Conservation (phyloP, 768 basidiomycete genomes). For the Boletus barrowsii region DNA sequence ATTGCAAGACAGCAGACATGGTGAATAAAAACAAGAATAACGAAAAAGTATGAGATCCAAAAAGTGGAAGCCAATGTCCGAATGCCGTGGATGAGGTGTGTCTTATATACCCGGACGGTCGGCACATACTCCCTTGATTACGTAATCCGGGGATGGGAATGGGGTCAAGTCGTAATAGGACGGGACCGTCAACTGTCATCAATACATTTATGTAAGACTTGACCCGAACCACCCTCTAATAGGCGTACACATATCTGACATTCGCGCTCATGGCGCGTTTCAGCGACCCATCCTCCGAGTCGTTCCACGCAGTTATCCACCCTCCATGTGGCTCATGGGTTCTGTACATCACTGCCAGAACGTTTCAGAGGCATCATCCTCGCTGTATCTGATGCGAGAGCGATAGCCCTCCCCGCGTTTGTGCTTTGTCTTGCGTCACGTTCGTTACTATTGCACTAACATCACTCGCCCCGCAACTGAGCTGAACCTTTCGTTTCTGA, state of each 20-base stretch:
- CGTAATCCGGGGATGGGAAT: constrained; percentile 23
- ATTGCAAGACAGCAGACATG: constrained; percentile 39
- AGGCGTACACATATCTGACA: background rate
- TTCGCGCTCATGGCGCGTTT: background rate
- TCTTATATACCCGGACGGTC: constrained; percentile 9
- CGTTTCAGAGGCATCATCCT: background rate
- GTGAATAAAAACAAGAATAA: too few relatives aligned
- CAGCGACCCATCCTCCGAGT: too few relatives aligned
- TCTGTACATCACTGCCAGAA: too few relatives aligned
- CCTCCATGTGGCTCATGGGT: background rate
- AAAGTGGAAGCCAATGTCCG: background rate
- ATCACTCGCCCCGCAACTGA: background rate
- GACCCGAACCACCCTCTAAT: background rate
- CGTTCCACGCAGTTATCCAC: too few relatives aligned
- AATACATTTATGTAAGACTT: background rate
- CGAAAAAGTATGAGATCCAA: too few relatives aligned
- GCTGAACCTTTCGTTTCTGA: background rate
- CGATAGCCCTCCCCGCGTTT: background rate
- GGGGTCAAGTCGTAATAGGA: constrained; percentile 9
- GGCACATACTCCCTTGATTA: constrained; percentile 1
- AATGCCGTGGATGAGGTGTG: background rate
- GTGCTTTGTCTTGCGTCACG: background rate
- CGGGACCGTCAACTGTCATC: constrained; percentile 11
- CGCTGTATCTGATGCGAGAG: too few relatives aligned
- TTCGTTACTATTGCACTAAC: background rate